Evolutionary conservation across 2,329 filamentous ascomycete species (phyloP).

Genomic region (Beauveria rudraprayagi): DNA sequence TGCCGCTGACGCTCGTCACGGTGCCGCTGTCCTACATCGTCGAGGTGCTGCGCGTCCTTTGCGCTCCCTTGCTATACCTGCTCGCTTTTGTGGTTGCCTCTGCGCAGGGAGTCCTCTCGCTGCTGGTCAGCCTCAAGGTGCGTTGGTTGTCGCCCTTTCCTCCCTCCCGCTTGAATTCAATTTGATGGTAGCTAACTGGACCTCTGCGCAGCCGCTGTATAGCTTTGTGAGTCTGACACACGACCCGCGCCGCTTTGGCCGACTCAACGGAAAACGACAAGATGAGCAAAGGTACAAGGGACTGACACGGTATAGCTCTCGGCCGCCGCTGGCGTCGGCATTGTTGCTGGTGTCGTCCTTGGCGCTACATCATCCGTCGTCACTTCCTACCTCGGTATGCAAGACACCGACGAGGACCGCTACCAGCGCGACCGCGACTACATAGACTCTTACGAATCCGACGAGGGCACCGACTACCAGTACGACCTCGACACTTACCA

Average conservation of each 20-base stretch:
- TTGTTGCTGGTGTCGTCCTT: conserved; percentile 51
- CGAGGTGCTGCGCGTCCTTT: conserved; percentile 22
- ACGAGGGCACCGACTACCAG: conserved; percentile 1
- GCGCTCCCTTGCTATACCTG: conserved; percentile 30
- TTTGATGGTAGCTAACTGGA: neutral
- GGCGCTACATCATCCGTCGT: conserved; percentile 48
- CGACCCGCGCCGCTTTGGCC: neutral
- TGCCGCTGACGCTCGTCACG: conserved; percentile 24
- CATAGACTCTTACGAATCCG: conserved; percentile 6
- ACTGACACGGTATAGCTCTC: conserved; percentile 37
- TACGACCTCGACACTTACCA: conserved; percentile 12
- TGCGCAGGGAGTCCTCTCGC: conserved; percentile 18
- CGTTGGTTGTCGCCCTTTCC: conserved; percentile 8
- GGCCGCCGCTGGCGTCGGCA: conserved; percentile 59
- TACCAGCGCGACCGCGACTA: neutral
- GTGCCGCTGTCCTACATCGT: conserved; percentile 23
- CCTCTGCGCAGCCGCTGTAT: conserved; percentile 7
- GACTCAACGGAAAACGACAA: neutral
- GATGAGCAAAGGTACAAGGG: neutral
- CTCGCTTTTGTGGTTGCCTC: conserved; percentile 21
- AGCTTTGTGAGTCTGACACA: conserved; percentile 8
- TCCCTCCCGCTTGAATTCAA: conserved; percentile 1
- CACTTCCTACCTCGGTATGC: conserved; percentile 41
- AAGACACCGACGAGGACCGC: conserved; percentile 18
- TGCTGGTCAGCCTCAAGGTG: conserved; percentile 30